phyloP scores from a whole-genome alignment of 306 rosid species.

The Quercus gilva region DNA sequence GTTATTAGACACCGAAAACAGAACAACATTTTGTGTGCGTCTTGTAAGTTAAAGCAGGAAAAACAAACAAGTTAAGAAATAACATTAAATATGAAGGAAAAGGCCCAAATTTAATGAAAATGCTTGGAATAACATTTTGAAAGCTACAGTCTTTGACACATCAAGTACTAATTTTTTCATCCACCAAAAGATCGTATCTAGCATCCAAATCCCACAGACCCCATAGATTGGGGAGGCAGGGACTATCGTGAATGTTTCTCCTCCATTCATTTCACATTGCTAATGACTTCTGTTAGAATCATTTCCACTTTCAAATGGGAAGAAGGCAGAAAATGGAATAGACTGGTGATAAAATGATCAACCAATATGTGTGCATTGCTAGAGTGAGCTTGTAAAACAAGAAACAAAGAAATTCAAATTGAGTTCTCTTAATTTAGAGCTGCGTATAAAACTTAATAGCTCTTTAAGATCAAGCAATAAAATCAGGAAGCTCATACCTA shows the following conservation, averaged over 20 bases:
- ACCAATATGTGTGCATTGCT: not conserved
- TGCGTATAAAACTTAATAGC: not conserved
- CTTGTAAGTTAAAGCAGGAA: too few species aligned
- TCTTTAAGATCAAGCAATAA: not conserved
- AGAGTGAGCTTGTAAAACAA: not conserved
- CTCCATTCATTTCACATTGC: conserved; percentile 1
- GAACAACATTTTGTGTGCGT: too few species aligned
- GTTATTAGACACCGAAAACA: too few species aligned
- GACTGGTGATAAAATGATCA: not conserved
- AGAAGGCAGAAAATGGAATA: not conserved
- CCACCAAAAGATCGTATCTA: not conserved
- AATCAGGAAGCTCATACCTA: not conserved
- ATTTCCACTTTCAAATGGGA: not conserved
- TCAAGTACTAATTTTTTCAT: not conserved
- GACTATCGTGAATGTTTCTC: not conserved
- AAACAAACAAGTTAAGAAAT: too few species aligned
- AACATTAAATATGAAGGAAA: too few species aligned
- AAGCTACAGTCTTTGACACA: not conserved
- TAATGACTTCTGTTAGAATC: conserved; percentile 7
- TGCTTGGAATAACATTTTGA: not conserved
- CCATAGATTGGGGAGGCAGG: not conserved
- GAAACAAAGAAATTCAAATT: not conserved
- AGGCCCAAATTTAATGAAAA: not conserved
- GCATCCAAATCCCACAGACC: not conserved
- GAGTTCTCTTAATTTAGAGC: not conserved